Evolutionary conservation across 768 basidiomycete species (phyloP).

Genomic region (Piloderma croceum): DNA sequence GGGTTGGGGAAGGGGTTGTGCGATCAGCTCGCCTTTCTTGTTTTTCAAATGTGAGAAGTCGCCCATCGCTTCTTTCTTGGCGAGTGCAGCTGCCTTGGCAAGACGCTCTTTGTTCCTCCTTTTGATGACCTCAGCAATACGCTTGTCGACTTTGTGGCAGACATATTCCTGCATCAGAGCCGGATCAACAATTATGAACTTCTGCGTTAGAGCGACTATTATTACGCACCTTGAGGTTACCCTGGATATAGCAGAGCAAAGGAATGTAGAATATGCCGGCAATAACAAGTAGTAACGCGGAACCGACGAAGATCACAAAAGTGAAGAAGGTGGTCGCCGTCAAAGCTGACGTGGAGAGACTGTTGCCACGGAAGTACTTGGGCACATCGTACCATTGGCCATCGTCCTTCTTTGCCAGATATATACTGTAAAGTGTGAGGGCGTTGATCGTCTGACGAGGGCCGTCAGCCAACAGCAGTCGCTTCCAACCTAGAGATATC

Average conservation of each 20-base stretch:
- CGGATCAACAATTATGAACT: slow-evolving; percentile 4
- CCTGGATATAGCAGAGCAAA: slow-evolving; percentile 91
- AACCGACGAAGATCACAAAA: slow-evolving; percentile 79
- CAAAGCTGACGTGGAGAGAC: slow-evolving; percentile 72
- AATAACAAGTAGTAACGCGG: slow-evolving; percentile 70
- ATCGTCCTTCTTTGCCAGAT: slow-evolving; percentile 45
- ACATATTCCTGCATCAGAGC: slow-evolving; percentile 79
- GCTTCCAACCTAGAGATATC: slow-evolving; percentile 66
- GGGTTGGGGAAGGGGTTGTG: slow-evolving; percentile 83
- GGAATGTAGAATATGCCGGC: slow-evolving; percentile 91
- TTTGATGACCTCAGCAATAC: slow-evolving; percentile 90
- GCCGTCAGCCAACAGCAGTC: slow-evolving; percentile 85
- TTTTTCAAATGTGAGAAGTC: slow-evolving; percentile 90
- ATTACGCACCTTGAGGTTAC: slow-evolving; percentile 80
- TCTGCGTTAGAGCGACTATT: not conserved
- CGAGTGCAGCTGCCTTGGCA: slow-evolving; percentile 71
- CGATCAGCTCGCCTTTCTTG: slow-evolving; percentile 81
- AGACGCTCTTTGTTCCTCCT: slow-evolving; percentile 84
- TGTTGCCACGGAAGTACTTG: slow-evolving; percentile 78
- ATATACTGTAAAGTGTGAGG: slow-evolving; percentile 94
- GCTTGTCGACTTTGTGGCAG: slow-evolving; percentile 99
- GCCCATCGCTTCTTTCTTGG: slow-evolving; percentile 86
- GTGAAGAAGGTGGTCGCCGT: slow-evolving; percentile 90
- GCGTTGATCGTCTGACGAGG: slow-evolving; percentile 97
- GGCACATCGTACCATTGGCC: slow-evolving; percentile 62